Base-by-base conservation (phyloP, 768 basidiomycete species). In the Tulasnella sp. region DNA sequence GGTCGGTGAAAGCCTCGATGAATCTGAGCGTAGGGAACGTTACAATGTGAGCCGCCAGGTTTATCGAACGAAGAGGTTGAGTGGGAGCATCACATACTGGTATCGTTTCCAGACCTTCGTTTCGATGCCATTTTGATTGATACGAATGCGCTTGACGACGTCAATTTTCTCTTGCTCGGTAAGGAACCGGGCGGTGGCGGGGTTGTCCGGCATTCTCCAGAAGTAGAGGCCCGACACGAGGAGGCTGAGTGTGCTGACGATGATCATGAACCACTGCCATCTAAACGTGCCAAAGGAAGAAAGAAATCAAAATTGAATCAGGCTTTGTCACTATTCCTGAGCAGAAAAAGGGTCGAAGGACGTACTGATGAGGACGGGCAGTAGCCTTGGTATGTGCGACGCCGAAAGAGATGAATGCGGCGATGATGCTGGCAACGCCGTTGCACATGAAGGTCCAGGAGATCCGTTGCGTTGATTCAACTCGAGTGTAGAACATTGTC, bases 81-180 rank as follows among this genome's bases (percentile, higher is more conserved):
- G 16, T 1, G 39, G n/a, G 32, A 9, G 48, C 39, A 0, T 4
- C 6, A 75, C 78, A 4, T 70, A 92, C 92, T 94, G 93, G 44
- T 92, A 91, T 76, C 86, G 89, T 84, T 94, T 94, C 86, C 86
- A 94, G 75, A 87, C 87, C 81, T 94, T 94, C 81, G 92, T 93
- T 83, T 93, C 93, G 10, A 93, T 88, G 37, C 93, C 93, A 0
- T 91, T 91, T 88, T 94, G 92, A 79, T 93, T 93, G 83, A 86
- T 88, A 85, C 91, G 90, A 77, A 93, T 87, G 5, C 92, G 88
- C 72, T 85, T 87, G 29, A 93, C 86, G 0, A 92, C 92, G 23
- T 85, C 86, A 1, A 84, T 84, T 11, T 90, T 88, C 81, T 93
- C 92, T 26, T 86, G 85, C 5, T 83, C 84, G 3, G 91, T 91